phyloP scores from a whole-genome alignment of 768 basidiomycete genomes.

The Coprinopsis cinerea region DNA sequence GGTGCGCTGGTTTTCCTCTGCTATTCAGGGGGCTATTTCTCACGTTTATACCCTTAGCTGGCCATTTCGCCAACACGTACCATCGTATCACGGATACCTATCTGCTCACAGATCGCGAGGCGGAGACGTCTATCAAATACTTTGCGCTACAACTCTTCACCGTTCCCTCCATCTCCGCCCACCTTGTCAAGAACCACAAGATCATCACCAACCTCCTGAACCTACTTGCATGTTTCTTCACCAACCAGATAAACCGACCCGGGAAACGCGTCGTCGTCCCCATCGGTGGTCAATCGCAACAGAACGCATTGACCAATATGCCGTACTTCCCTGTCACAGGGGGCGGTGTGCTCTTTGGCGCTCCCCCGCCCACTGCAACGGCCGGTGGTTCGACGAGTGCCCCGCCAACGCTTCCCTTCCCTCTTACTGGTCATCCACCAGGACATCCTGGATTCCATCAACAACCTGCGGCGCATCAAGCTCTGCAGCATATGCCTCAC shows the following conservation, averaged over 20 bases:
- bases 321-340: slow-evolving; percentile 3
- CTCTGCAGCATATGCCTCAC: slow-evolving; percentile 9
- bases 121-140: slow-evolving; percentile 92
- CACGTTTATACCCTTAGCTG: slow-evolving; percentile 39
- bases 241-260: slow-evolving; percentile 61
- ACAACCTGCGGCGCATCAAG: slow-evolving; percentile 6
- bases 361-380: not conserved
- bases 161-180: slow-evolving; percentile 75
- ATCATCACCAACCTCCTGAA: slow-evolving; percentile 73
- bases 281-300: slow-evolving; percentile 21
- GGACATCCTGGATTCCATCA: not conserved
- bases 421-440: not conserved
- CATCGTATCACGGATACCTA: slow-evolving; percentile 85
- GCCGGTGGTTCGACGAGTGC: slow-evolving; percentile 1
- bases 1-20: slow-evolving; percentile 48
- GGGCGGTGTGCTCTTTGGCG: not conserved
- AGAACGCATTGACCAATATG: slow-evolving; percentile 5
- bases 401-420: slow-evolving; percentile 2
- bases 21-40: not conserved
- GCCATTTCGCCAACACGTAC: slow-evolving; percentile 82
- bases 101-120: slow-evolving; percentile 87
- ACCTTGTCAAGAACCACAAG: slow-evolving; percentile 68
- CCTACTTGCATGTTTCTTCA: slow-evolving; percentile 89
- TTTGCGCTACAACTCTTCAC: slow-evolving; percentile 92
- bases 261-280: slow-evolving; percentile 64